phyloP scores from a whole-genome alignment of 345 rosid genomes.

The Populus nigra region DNA sequence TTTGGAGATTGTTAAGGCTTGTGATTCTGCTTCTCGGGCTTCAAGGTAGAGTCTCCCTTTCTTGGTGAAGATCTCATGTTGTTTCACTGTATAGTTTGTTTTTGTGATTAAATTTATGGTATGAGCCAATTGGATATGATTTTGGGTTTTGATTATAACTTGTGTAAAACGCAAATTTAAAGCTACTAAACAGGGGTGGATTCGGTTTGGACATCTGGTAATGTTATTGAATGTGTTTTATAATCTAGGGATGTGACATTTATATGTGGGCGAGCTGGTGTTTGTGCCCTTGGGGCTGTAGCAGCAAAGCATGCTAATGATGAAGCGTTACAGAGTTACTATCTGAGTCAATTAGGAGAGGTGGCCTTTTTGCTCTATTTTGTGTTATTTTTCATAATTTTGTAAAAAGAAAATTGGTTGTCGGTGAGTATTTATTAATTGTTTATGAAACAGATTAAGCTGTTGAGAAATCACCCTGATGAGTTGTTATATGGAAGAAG shows the following conservation, averaged over 20 bases:
- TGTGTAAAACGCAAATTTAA: not conserved
- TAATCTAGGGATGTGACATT: slow-evolving; percentile 27
- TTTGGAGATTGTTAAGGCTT: slow-evolving; percentile 27
- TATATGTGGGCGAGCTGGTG: slow-evolving; percentile 24
- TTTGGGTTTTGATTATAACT: not conserved
- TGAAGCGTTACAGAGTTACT: slow-evolving; percentile 21
- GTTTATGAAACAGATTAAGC: slow-evolving; percentile 16
- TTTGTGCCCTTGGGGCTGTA: slow-evolving; percentile 32
- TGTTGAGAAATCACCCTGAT: slow-evolving; percentile 20
- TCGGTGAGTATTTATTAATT: not conserved
- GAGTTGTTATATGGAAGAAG: slow-evolving; percentile 31
- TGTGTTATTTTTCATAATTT: not conserved
- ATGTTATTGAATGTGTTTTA: not conserved
- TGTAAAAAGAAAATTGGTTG: not conserved
- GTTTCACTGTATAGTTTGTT: not conserved
- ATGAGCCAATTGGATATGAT: not conserved
- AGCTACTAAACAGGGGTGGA: too few species aligned
- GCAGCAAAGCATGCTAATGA: slow-evolving; percentile 30
- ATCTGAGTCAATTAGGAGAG: slow-evolving; percentile 23
- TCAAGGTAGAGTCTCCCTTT: slow-evolving; percentile 10
- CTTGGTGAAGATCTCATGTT: not conserved
- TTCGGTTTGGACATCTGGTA: not conserved
- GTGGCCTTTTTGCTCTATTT: not conserved
- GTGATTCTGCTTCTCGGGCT: slow-evolving; percentile 18
- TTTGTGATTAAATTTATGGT: not conserved